Evolutionary conservation across 1,139 yeast genomes (phyloP).

Genomic region (Hansenula sp.): DNA sequence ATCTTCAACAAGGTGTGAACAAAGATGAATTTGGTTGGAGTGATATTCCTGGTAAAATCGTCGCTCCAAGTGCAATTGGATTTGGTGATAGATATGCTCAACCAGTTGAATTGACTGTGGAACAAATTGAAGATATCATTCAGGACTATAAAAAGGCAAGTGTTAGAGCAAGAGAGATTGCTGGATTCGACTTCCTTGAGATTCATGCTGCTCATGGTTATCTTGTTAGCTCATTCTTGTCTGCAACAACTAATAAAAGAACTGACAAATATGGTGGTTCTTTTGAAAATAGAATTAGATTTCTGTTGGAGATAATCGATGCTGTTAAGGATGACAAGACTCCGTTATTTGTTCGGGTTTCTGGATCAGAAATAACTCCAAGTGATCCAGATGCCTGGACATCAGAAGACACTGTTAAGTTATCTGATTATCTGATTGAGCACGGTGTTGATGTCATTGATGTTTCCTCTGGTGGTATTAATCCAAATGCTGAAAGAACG

Average conservation of each 20-base stretch:
- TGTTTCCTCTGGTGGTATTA: slow-evolving; percentile 52
- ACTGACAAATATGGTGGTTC: slow-evolving; percentile 53
- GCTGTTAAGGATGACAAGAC: slow-evolving; percentile 29
- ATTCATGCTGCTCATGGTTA: slow-evolving; percentile 53
- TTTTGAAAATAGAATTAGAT: slow-evolving; percentile 36
- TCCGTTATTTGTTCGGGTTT: slow-evolving; percentile 44
- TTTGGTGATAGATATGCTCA: slow-evolving; percentile 29
- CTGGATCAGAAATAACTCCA: slow-evolving; percentile 37
- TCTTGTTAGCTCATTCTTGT: slow-evolving; percentile 36
- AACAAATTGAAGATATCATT: slow-evolving; percentile 29
- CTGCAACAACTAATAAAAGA: slow-evolving; percentile 37
- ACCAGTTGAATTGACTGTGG: slow-evolving; percentile 33
- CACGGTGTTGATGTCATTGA: slow-evolving; percentile 50
- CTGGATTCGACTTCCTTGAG: slow-evolving; percentile 48
- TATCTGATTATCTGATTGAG: slow-evolving; percentile 37
- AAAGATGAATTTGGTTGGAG: slow-evolving; percentile 37
- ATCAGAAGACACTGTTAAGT: slow-evolving; percentile 40
- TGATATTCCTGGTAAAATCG: slow-evolving; percentile 31
- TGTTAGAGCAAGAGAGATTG: slow-evolving; percentile 35
- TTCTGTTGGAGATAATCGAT: slow-evolving; percentile 34
- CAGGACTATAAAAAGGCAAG: too few relatives aligned
- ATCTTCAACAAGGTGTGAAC: slow-evolving; percentile 32
- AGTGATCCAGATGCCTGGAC: slow-evolving; percentile 39
- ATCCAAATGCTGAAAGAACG: slow-evolving; percentile 30
- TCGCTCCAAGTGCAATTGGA: slow-evolving; percentile 44